These are phyloP conservation scores for Gentiana straminea DNA, from an alignment of 257 asterid species.

Conservation along the genomic window DNA sequence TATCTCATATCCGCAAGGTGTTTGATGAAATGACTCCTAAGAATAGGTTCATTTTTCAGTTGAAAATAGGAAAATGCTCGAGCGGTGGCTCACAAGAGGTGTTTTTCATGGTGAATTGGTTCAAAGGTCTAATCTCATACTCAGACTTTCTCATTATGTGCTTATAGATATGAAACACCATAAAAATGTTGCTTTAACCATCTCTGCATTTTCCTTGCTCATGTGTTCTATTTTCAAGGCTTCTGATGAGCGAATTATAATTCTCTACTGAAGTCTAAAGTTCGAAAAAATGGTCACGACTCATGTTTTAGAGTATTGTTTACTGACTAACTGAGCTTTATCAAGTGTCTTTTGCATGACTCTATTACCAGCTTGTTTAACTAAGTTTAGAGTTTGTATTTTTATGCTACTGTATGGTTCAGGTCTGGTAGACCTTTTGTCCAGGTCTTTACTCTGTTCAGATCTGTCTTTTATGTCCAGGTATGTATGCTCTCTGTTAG, in stretches of 20 bases:
- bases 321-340: no score
- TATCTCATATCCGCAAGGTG: no score
- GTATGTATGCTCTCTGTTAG: no score
- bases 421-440: no score
- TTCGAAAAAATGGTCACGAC: slow-evolving; percentile 15
- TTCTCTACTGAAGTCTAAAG: slow-evolving; percentile 30
- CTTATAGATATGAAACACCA: neutral
- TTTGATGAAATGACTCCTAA: no score
- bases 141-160: neutral
- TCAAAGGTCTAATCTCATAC: slow-evolving; percentile 29
- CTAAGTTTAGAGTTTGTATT: no score
- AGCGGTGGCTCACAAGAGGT: slow-evolving; percentile 58
- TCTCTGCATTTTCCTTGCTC: neutral
- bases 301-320: no score
- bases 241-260: slow-evolving; percentile 31
- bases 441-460: no score
- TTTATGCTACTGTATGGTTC: no score
- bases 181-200: neutral
- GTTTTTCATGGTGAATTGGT: slow-evolving; percentile 56
- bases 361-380: no score
- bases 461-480: no score
- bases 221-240: slow-evolving; percentile 30
- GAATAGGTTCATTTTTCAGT: neutral
- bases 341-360: no score
- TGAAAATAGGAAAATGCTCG: slow-evolving; percentile 35